phyloP scores from a whole-genome alignment of 2,329 filamentous ascomycete species.

The Dryadomyces quercus-mongolicae region DNA sequence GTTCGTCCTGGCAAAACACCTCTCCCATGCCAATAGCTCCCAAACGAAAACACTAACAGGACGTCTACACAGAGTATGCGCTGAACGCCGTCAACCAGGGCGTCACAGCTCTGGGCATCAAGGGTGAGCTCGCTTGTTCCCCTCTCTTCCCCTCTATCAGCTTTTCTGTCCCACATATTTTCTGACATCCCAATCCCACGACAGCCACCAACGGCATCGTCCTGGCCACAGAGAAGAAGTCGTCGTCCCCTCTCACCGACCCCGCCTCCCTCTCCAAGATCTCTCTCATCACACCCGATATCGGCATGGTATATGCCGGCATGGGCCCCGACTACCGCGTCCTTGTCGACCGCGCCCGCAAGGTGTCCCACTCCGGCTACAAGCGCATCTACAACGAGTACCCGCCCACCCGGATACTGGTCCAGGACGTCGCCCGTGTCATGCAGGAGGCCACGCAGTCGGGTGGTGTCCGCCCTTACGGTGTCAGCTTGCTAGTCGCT shows the following conservation, averaged over 20 bases:
- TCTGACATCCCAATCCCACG: background rate
- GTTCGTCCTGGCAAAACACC: slow-evolving; percentile 23
- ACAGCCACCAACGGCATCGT: slow-evolving; percentile 96
- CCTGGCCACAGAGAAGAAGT: slow-evolving; percentile 98
- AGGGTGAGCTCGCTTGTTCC: slow-evolving; percentile 47
- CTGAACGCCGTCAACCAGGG: slow-evolving; percentile 98
- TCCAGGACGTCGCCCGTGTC: slow-evolving; percentile 92
- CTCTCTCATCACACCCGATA: slow-evolving; percentile 95
- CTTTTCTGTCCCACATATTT: background rate
- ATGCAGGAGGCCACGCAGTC: slow-evolving; percentile 99
- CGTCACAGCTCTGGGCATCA: slow-evolving; percentile 96
- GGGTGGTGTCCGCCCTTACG: slow-evolving; percentile 92
- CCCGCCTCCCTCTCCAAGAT: slow-evolving; percentile 92
- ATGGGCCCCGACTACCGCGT: slow-evolving; percentile 99
- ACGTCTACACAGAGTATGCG: slow-evolving; percentile 67
- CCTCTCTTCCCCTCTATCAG: too few relatives aligned
- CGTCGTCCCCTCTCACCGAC: slow-evolving; percentile 92
- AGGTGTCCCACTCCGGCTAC: slow-evolving; percentile 96
- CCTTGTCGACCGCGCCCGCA: slow-evolving; percentile 92
- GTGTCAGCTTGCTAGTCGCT: slow-evolving; percentile 87
- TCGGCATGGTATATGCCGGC: slow-evolving; percentile 98
- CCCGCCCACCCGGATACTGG: slow-evolving; percentile 96
- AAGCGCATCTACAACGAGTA: slow-evolving; percentile 99
- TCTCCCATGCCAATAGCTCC: too few relatives aligned
- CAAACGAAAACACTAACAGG: background rate